Evolutionary conservation across 768 basidiomycete species (phyloP).

Genomic region (Lentinus brumalis): DNA sequence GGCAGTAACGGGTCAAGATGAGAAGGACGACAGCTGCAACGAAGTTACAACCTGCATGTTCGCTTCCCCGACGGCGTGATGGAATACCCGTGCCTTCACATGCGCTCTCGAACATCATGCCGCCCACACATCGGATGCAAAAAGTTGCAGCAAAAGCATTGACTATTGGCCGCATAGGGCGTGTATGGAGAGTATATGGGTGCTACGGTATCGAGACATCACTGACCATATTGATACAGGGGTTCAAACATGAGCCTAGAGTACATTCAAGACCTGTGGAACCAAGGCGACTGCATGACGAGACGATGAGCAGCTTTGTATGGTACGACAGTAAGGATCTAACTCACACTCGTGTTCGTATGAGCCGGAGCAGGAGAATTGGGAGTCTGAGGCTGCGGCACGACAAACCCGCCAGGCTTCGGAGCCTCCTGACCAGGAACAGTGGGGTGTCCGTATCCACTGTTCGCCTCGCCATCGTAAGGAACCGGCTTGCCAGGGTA

Average conservation of each 20-base stretch:
- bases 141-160: neutral
- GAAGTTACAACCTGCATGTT: too few species aligned
- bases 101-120: too few species aligned
- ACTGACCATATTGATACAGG: neutral
- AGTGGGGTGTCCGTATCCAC: constrained; percentile 9
- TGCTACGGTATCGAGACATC: neutral
- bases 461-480: constrained; percentile 14
- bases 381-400: constrained; percentile 1
- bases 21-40: too few species aligned
- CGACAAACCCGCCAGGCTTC: constrained; percentile 11
- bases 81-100: too few species aligned
- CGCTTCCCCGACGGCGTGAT: too few species aligned
- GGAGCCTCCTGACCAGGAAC: neutral
- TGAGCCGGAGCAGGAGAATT: constrained; percentile 6
- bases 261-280: neutral
- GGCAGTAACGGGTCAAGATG: too few species aligned
- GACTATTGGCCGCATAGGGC: neutral
- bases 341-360: constrained; percentile 6
- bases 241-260: neutral
- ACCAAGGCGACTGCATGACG: neutral
- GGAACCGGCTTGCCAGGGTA: constrained; percentile 12
- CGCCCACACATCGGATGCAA: too few species aligned
- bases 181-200: neutral
- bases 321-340: too few species aligned
- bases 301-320: neutral